A percentile compares a stretch with the other conserved stretches of the same genome.
These are phyloP conservation scores for Penicillium cosmopolitanum DNA, from an alignment of 495 filamentous ascomycete species.

Conservation along the genomic window DNA sequence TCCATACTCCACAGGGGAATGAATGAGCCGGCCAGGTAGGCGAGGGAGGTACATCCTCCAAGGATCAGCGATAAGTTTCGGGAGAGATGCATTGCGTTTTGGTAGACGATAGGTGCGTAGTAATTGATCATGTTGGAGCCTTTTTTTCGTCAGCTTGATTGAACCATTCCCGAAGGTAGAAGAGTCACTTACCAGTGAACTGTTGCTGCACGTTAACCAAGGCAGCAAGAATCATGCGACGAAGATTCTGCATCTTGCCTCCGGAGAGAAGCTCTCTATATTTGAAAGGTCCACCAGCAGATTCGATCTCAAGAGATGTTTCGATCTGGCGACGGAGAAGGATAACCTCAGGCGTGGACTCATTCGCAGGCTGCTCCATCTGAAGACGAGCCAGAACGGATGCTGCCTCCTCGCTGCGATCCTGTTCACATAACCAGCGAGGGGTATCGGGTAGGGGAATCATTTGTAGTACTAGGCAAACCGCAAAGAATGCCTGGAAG, in stretches of 20 bases:
- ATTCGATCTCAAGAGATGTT: constrained; percentile 40
- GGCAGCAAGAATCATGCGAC: constrained; percentile 41
- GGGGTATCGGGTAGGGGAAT: constrained; percentile 66
- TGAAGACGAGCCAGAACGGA: constrained; percentile 53
- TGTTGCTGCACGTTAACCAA: constrained; percentile 42
- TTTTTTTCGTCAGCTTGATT: neutral
- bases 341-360: constrained; percentile 23
- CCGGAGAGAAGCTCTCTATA: constrained; percentile 41
- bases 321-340: constrained; percentile 36
- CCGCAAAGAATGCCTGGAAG: constrained; percentile 62
- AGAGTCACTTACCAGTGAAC: constrained; percentile 30
- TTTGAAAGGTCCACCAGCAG: constrained; percentile 40
- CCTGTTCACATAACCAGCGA: constrained; percentile 56
- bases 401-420: constrained; percentile 53
- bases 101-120: constrained; percentile 50
- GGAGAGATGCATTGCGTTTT: constrained; percentile 54
- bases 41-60: constrained; percentile 50
- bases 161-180: no score
- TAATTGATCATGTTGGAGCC: constrained; percentile 61
- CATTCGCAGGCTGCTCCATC: constrained; percentile 20
- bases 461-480: constrained; percentile 59
- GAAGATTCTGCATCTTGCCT: constrained; percentile 43
- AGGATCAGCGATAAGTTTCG: constrained; percentile 55
- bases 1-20: constrained; percentile 53
- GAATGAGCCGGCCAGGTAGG: constrained; percentile 39